Base-by-base conservation (phyloP, 306 rosid genomes). In the Purshia tridentata region DNA sequence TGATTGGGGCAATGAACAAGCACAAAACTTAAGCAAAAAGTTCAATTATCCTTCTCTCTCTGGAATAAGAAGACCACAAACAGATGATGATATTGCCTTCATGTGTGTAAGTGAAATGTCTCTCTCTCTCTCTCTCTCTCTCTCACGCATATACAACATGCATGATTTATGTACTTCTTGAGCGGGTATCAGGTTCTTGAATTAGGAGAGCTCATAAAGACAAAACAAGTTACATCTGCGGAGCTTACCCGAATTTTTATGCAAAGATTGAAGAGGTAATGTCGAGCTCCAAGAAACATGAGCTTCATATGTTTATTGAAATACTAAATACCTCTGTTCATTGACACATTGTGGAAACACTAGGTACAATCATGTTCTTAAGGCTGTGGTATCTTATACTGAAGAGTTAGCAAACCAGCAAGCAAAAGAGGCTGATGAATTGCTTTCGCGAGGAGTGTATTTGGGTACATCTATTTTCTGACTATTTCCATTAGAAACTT, bases 391-490 rank as follows among this genome's bases (percentile, higher is more conserved):
- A 70, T 65, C 91, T 22, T 88, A 44, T 70, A 90, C 89, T 3
- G 87, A 90, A 65, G 97, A 90, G 10, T 76, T 88, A 35, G 97
- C 98, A 66, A 61, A 83, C 57, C 72, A 80, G 80, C 89, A 90
- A 87, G 97, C 91, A 0, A 80, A 83, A 75, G 85, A 83, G 69
- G 95, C 90, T 42, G 93, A 92, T 72, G 77, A 85, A 52, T 77
- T 87, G 88, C 90, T 92, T 42, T 71, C 80, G 19, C 79, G 13
- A 74, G 90, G 92, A 77, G 84, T 84, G 51, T 88, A 88, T 84
- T 79, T 88, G 11, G 97, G 98, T 87, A 81, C 55, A 16, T 1
- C 49, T 58, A 61, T 59, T 73, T 76, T 44, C 65, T 20, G 49
- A 41, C 35, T 5, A 39, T 2, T 9, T 55, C 65, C 44, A 13